Evolutionary conservation across 495 filamentous ascomycete genomes (phyloP), one percentile per base, ranked within the genome.

Genomic region (Hypoxylon lenormandii): DNA sequence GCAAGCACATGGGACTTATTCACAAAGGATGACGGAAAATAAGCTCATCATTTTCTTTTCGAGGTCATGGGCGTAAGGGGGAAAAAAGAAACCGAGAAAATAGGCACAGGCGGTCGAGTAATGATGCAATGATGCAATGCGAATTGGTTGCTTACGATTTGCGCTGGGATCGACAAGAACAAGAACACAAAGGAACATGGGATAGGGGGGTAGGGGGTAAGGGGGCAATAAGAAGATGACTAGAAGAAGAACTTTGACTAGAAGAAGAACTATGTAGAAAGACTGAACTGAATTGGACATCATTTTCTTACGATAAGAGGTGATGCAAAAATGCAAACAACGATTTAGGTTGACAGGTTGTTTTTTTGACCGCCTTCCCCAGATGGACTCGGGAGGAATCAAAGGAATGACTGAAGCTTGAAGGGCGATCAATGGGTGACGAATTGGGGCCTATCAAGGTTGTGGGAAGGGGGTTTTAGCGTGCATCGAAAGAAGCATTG

Each of bases 51-150:
- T 19, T 16, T 2, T 13, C 18, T 53, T 65, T 55, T 13, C 18
- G 11, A 57, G 38, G 22, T 37, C 13, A 16, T 50, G 42, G 19
- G 46, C 21, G n/a, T 6, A 43, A 15, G 22, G 22, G 40, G 26
- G 46, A 30, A 37, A 63, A 33, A 33, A 33, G 30, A 4, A 33
- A 33, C 30, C 30, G 30, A 33, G 13, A 42, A 42, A 16, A 12
- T 4, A 38, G 10, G 13, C 40, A 63, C 46, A 60, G 37, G 66
- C 58, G 58, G 58, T 69, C 57, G 65, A 53, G 42, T 42, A 46
- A 69, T 69, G 66, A 69, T 69, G 66, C 66, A 69, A 69, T 69
- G 60, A 69, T 69, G 66, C 66, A 69, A 69, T 69, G 60, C 16
- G 33, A 60, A 55, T 64, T 64, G 54, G 54, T 64, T 50, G 54